phyloP scores from a whole-genome alignment of 2,329 filamentous ascomycete genomes.

The Fusarium austroafricanum region DNA sequence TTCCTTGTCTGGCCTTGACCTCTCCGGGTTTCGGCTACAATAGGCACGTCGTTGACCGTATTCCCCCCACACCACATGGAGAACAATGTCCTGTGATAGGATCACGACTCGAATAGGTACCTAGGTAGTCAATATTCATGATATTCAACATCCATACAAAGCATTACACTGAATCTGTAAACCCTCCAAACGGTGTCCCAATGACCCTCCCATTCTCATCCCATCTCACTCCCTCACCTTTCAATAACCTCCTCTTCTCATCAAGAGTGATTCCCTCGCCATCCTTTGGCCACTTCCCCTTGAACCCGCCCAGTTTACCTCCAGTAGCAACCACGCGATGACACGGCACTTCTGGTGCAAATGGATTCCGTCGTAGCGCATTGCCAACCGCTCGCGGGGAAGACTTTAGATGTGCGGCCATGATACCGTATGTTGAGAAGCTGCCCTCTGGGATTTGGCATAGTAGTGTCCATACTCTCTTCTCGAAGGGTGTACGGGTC shows the following conservation, averaged over 20 bases:
- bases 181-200: conserved; percentile 61
- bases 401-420: conserved; percentile 75
- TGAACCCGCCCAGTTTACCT: conserved; percentile 77
- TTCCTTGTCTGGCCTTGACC: neutral
- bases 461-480: conserved; percentile 76
- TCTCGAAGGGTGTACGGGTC: conserved; percentile 65
- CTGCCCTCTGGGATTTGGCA: conserved; percentile 80
- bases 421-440: conserved; percentile 81
- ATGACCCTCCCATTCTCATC: conserved; percentile 69
- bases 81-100: conserved; percentile 23
- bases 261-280: conserved; percentile 72
- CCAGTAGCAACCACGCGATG: conserved; percentile 83
- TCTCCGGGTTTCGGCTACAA: conserved; percentile 42
- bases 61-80: conserved; percentile 33
- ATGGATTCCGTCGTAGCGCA: conserved; percentile 81
- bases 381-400: conserved; percentile 83
- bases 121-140: neutral
- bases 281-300: conserved; percentile 71
- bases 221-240: conserved; percentile 73
- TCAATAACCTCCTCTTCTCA: conserved; percentile 72
- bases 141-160: neutral
- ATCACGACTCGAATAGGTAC: neutral
- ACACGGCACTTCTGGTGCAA: conserved; percentile 84
- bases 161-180: conserved; percentile 11
- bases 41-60: conserved; percentile 31